Evolutionary conservation across 208 protist genomes (phyloP), one percentile per base, ranked within the genome.

Genomic region (Leishmania turanica): DNA sequence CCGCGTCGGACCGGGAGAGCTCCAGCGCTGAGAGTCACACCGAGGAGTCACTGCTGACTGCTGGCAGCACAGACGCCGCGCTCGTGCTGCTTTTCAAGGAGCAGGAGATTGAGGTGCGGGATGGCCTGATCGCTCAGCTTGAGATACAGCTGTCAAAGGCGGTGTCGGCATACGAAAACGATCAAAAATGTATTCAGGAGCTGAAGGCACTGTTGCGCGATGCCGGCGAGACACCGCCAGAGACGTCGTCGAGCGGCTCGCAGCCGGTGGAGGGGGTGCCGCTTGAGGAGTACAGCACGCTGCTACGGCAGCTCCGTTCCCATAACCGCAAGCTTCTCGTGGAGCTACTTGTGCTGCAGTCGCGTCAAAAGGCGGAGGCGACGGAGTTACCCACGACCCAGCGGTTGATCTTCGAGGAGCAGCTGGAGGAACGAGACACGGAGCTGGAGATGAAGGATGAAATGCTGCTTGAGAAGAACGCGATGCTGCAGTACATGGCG

Each of bases 401-500:
- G 37, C 64, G 53, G 24, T 34, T n/a, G 34, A 45, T 72, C 8
- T 69, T 93, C 7, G 89, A 92, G 31, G 77, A 85, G 75, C 53
- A 91, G 75, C 89, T 97, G 73, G 88, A 90, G 83, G 91, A 94
- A 80, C 85, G 87, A 34, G 92, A 97, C 75, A 81, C 75, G 40
- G 87, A 93, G 84, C 87, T 97, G 21, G 83, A 89, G 75, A 70
- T 94, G 27, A 95, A 94, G 87, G 93, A 97, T 70, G 90, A 94
- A 82, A 77, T 93, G 64, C 80, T 97, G 75, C 79, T 97, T 47
- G 93, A 95, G 78, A 93, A 95, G 83, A 86, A 86, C 62, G 90
- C 93, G 15, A 91, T 93, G 89, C 82, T 88, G 75, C 85, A 97
- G 85, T 95, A 93, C 87, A 85, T 94, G 73, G 91, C 88, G 37